Base-by-base conservation (phyloP, 2,329 filamentous ascomycete species). In the Clathrospora elynae region DNA sequence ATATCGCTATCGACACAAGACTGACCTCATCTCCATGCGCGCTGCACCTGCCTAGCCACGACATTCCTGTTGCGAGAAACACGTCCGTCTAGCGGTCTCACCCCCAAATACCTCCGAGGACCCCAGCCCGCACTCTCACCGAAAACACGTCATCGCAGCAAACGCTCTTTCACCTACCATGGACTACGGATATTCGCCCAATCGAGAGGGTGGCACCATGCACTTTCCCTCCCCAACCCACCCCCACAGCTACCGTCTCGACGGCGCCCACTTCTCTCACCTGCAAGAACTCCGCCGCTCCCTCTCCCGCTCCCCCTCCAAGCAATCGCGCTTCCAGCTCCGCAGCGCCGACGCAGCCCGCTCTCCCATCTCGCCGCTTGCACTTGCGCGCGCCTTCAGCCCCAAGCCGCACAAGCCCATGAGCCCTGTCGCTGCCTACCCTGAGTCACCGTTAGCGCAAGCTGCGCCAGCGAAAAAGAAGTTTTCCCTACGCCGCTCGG, bases 241-340 rank as follows among this genome's bases (percentile, higher is more conserved):
- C 49, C 56, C 64, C 33, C 85, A 88, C 62, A 83, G 84, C 49
- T 88, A 89, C 68, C 86, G 88, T 71, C 86, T 92, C 61, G 88
- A 95, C 74, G 84, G 89, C 53, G 52, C 59, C 45, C 60, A 67
- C 47, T 86, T 87, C 49, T 84, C 88, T 35, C 86, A 88, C 46
- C 87, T 96, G 52, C 83, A 89, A 64, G 88, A 90, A 61, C 78
- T 96, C 45, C 82, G 91, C 54, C 87, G 90, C 58, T 96, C 92
- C 17, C 78, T 96, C 52, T 96, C 91, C 43, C 83, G 90, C 60
- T 96, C 92, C n/a, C 92, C 92, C 8, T 96, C 92, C 20, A 95
- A 93, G 70, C 77, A 76, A 29, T 79, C 79, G 43, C 78, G 81
- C 59, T 92, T 93, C 68, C 79, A 82, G 42, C 75, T 95, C 38